Evolutionary conservation across 495 filamentous ascomycete genomes (phyloP).

Genomic region (Penicillium steckii): DNA sequence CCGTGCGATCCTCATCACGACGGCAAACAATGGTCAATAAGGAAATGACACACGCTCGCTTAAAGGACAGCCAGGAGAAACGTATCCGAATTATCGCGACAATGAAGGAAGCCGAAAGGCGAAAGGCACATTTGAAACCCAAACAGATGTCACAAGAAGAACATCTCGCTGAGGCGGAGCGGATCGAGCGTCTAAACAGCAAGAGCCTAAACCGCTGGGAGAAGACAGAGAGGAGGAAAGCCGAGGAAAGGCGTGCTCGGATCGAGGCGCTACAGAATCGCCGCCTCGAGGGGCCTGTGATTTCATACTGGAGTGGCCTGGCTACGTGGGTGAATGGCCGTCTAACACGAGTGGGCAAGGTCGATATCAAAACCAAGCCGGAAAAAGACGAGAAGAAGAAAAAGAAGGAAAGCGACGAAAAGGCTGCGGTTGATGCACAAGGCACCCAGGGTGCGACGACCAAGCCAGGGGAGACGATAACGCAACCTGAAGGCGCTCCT

Average conservation of each 20-base stretch:
- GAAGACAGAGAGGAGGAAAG: constrained; percentile 79
- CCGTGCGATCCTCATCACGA: constrained; percentile 78
- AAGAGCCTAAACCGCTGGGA: constrained; percentile 96
- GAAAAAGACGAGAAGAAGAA: constrained; percentile 42
- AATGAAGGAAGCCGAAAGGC: constrained; percentile 85
- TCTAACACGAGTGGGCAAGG: constrained; percentile 69
- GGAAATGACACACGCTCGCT: constrained; percentile 73
- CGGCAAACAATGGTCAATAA: constrained; percentile 82
- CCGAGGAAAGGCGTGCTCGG: constrained; percentile 76
- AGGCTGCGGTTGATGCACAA: constrained; percentile 23
- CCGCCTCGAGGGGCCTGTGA: constrained; percentile 82
- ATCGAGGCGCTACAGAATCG: constrained; percentile 83
- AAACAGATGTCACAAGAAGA: constrained; percentile 87
- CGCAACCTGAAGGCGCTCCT: not conserved
- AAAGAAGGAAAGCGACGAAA: constrained; percentile 37
- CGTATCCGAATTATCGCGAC: constrained; percentile 73
- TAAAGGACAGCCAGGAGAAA: constrained; percentile 79
- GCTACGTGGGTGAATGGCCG: constrained; percentile 75
- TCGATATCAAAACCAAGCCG: constrained; percentile 53
- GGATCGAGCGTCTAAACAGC: constrained; percentile 78
- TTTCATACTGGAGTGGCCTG: constrained; percentile 90
- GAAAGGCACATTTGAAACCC: constrained; percentile 71
- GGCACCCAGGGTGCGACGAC: constrained; percentile 10
- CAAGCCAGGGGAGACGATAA: not conserved
- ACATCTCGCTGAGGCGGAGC: constrained; percentile 76